These are phyloP conservation scores for Allium cepa DNA, from an alignment of 106 monocot species.

Conservation along the genomic window DNA sequence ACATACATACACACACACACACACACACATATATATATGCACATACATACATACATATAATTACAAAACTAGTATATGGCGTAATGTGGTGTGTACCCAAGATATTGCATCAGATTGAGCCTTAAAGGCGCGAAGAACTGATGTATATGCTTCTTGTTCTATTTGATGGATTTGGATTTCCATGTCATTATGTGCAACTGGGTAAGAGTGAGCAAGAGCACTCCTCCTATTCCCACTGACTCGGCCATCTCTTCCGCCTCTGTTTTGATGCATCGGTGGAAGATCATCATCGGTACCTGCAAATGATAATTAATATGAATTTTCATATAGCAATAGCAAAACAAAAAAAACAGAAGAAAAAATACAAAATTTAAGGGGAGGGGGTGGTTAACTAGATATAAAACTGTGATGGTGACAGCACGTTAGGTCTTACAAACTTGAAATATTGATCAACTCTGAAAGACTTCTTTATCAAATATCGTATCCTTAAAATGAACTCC, in stretches of 20 bases:
- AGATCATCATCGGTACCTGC: conserved; percentile 96
- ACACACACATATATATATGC: no score
- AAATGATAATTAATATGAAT: conserved; percentile 1
- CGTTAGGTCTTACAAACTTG: not conserved
- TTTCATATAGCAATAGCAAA: no score
- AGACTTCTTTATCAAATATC: not conserved
- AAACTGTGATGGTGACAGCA: not conserved
- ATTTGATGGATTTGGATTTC: conserved; percentile 86
- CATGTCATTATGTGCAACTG: conserved; percentile 65
- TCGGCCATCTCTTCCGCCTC: conserved; percentile 47
- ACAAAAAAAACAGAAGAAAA: not conserved
- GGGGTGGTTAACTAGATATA: not conserved
- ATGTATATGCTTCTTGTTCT: conserved; percentile 89
- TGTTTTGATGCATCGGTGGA: conserved; percentile 78
- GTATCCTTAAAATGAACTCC: not conserved
- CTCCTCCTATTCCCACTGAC: conserved; percentile 62
- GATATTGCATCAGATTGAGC: conserved; percentile 98
- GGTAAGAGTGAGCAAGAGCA: conserved; percentile 27
- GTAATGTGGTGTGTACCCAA: conserved; percentile 47
- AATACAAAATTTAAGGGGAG: not conserved
- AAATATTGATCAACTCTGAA: not conserved
- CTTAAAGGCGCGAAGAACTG: conserved; percentile 94
- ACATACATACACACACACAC: no score
- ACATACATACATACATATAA: no score
- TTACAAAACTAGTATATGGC: not conserved